phyloP scores from a whole-genome alignment of 2,329 filamentous ascomycete species.

The Rhexocercosporidium sp. region DNA sequence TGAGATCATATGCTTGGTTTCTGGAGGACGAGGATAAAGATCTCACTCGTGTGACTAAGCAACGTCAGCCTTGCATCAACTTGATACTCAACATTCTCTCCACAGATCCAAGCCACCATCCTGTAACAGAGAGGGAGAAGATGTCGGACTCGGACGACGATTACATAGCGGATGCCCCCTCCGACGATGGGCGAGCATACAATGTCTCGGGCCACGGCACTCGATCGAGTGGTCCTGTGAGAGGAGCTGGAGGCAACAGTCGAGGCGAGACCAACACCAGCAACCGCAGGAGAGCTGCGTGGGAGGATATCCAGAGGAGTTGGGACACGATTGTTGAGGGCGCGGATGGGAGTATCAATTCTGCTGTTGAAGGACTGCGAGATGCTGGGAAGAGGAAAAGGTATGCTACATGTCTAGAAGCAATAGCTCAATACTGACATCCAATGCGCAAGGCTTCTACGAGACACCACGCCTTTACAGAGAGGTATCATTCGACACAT shows the following conservation, averaged over 20 bases:
- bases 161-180: conserved; percentile 66
- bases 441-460: conserved; percentile 65
- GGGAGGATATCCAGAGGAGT: conserved; percentile 70
- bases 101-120: not conserved
- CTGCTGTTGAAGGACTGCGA: conserved; percentile 71
- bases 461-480: conserved; percentile 94
- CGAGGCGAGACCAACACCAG: conserved; percentile 39
- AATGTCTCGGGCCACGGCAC: conserved; percentile 39
- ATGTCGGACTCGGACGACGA: conserved; percentile 80
- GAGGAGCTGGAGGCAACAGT: conserved; percentile 35
- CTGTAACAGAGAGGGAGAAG: not conserved
- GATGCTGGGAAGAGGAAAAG: conserved; percentile 83
- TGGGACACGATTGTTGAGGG: conserved; percentile 80
- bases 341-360: conserved; percentile 77
- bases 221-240: conserved; percentile 38
- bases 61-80: conserved; percentile 16
- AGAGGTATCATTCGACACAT: conserved; percentile 97
- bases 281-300: conserved; percentile 57
- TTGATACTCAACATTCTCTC: not conserved
- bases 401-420: conserved; percentile 45
- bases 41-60: not conserved
- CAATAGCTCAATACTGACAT: not conserved
- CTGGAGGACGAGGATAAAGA: not conserved
- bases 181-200: conserved; percentile 62
- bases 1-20: not conserved